Evolutionary conservation across 768 basidiomycete genomes (phyloP), one percentile per base, ranked within the genome.

Genomic region (Russula sp.): DNA sequence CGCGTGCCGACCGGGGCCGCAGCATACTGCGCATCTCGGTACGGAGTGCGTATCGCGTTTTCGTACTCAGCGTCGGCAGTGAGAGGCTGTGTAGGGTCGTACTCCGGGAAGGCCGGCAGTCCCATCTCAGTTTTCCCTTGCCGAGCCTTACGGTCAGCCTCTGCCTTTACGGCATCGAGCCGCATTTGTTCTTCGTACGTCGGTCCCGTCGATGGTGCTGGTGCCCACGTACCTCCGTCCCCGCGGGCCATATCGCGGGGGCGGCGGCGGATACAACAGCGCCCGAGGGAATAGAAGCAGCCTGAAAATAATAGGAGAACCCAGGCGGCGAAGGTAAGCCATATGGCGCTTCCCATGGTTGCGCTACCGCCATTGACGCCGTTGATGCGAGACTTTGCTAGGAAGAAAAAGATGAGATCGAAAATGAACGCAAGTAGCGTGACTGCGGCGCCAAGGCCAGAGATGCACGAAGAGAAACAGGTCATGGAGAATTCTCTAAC

Each of bases 371-470:
- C 87, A 5, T 79, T 69, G n/a, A 85, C 82, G 20, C 70, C 65
- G 73, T 91, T 89, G 74, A 99, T 89, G 59, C 94, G 85, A 50
- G 89, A 78, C 72, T 88, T 94, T 63, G 91, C 91, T 61, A 96
- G 76, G 79, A 92, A 93, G 78, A 98, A 98, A 62, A 97, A 78
- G 69, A 84, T 89, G 63, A 98, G 76, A 74, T 99, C 97, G 75
- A 98, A 94, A 36, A 96, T 84, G 75, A 98, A 95, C 5, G 95
- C 94, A 50, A 92, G 71, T 64, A 98, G 79, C 57, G 92, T 82
- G 63, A 96, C 76, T 1, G 82, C 76, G 0, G 93, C 92, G 14
- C 88, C 92, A 66, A 94, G 84, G 7, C 91, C 87, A 4, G 91
- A 88, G 64, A 96, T 77, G 69, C 82, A 90, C 58, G 87, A 87